These are phyloP conservation scores for Kazachstania viticola DNA, from an alignment of 805 yeast genomes.

Conservation along the genomic window DNA sequence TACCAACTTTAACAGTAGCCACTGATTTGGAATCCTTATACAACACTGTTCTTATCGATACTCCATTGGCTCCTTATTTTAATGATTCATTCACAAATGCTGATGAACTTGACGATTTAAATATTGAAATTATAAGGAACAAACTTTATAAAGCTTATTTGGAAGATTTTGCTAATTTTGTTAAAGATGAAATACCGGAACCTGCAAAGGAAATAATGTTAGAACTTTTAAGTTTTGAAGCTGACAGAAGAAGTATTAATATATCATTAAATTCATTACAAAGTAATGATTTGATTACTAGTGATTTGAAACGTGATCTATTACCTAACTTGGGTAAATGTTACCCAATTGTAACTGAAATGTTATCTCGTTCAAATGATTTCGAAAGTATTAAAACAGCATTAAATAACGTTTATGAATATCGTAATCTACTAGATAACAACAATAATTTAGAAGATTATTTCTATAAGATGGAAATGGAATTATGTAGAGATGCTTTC, in stretches of 20 bases:
- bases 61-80: conserved; percentile 96
- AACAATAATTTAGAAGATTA: conserved; percentile 73
- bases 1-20: conserved; percentile 90
- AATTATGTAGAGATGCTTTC: conserved; percentile 80
- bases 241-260: conserved; percentile 89
- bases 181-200: conserved; percentile 43
- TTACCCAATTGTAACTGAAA: conserved; percentile 53
- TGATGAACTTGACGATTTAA: conserved; percentile 86
- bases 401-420: conserved; percentile 55
- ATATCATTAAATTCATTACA: conserved; percentile 77
- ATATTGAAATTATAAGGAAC: conserved; percentile 90
- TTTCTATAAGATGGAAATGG: conserved; percentile 87
- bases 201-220: conserved; percentile 81
- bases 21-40: conserved; percentile 91
- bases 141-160: conserved; percentile 84
- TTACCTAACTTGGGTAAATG: conserved; percentile 78
- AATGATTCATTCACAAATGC: conserved; percentile 75
- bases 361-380: conserved; percentile 66
- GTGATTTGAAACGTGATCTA: conserved; percentile 63
- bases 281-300: conserved; percentile 24
- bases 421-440: conserved; percentile 43
- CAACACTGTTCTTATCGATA: conserved; percentile 85
- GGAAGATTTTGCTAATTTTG: conserved; percentile 71
- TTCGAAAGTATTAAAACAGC: conserved; percentile 66
- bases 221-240: conserved; percentile 73